Percentiles rank a stretch among this genome's conserved stretches.
These are phyloP conservation scores for Glycine soja DNA, from an alignment of 306 rosid genomes.

Conservation along the genomic window DNA sequence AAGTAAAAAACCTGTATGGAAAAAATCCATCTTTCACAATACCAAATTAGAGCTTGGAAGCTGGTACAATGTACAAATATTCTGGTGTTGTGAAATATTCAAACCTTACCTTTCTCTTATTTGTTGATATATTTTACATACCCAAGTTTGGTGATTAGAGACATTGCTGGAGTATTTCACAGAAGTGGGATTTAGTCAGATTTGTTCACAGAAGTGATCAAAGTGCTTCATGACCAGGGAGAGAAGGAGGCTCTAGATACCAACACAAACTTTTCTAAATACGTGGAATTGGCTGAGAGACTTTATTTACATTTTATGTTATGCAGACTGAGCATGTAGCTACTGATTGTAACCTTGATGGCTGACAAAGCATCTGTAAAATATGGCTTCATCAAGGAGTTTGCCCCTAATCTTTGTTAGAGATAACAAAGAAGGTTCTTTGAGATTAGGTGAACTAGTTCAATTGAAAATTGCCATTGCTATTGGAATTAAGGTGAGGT, in stretches of 20 bases:
- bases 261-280: background rate
- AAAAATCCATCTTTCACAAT: slow-evolving; percentile 25
- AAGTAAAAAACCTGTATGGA: background rate
- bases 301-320: background rate
- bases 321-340: too few species aligned
- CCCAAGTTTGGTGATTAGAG: background rate
- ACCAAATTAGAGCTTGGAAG: slow-evolving; percentile 25
- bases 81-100: slow-evolving; percentile 21
- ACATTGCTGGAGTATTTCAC: slow-evolving; percentile 11
- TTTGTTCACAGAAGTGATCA: background rate
- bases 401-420: too few species aligned
- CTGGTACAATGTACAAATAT: background rate
- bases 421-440: too few species aligned
- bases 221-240: background rate
- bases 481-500: too few species aligned
- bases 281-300: background rate
- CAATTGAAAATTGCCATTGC: too few species aligned
- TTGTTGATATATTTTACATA: background rate
- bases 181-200: background rate
- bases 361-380: too few species aligned
- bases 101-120: slow-evolving; percentile 1
- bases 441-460: too few species aligned
- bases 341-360: too few species aligned
- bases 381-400: too few species aligned
- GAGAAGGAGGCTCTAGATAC: background rate